These are phyloP conservation scores for Creolimax fragrantissima DNA, from an alignment of 78 protist genomes.

Conservation along the genomic window DNA sequence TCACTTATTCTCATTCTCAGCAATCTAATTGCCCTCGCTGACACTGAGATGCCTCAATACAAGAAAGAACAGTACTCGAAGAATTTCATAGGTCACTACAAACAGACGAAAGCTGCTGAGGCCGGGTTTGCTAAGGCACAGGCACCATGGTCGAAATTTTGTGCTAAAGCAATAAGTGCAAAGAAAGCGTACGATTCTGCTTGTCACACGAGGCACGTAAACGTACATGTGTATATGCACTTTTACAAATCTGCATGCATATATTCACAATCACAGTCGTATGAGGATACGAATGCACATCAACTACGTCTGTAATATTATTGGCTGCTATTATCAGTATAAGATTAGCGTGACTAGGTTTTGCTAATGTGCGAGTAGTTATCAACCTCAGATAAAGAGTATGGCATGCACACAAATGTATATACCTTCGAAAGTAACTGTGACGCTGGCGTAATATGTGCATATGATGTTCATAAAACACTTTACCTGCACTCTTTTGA, in stretches of 20 bases:
- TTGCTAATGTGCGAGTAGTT: no score
- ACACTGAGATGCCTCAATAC: not conserved
- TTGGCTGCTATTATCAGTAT: no score
- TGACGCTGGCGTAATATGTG: no score
- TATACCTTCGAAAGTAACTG: no score
- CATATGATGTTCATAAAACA: no score
- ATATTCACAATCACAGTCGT: not conserved
- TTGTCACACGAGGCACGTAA: no score
- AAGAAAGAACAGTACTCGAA: not conserved
- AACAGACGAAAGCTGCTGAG: not conserved
- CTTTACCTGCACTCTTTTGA: no score
- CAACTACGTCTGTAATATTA: no score
- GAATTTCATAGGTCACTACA: not conserved
- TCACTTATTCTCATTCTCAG: no score
- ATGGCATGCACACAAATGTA: no score
- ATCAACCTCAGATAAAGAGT: no score
- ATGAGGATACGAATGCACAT: not conserved
- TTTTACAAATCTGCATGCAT: not conserved
- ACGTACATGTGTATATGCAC: not conserved
- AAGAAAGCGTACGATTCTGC: not conserved
- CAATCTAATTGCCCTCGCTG: not conserved
- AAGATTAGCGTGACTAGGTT: no score
- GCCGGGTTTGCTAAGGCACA: not conserved
- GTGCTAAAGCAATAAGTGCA: not conserved
- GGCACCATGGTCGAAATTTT: not conserved